Base-by-base conservation (phyloP, 495 filamentous ascomycete species). In the Haplographium delicatum region DNA sequence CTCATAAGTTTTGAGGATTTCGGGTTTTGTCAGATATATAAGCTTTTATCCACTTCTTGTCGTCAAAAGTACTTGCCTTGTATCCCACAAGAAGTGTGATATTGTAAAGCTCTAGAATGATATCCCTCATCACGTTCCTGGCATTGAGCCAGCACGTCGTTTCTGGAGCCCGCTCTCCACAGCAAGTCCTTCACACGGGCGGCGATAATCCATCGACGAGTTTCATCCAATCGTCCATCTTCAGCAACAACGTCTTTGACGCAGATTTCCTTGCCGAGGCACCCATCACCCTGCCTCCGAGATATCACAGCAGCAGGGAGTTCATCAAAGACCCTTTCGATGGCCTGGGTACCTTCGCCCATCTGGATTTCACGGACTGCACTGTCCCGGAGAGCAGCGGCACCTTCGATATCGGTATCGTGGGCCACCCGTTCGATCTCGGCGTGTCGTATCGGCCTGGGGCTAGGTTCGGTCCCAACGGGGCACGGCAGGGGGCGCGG, bases 391-490 rank as follows among this genome's bases (percentile, higher is more conserved):
- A 47, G 37, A 54, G 38, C 34, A 54, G 37, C 19, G 46, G 47
- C 1, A 58, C 50, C 10, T 61, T 61, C 41, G 59, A 61, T 34
- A 61, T 61, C 37, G 59, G 48, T 2, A 53, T 61, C 30, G 54
- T 61, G 6, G 59, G 59, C 11, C 50, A 54, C 41, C 59, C 59
- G 11, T 62, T 62, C 49, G 59, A 62, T 54, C 40, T 59, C 3
- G 84, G 84, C 3, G 86, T 83, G 15, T 85, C 83, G 0, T 89
- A 89, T 65, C 71, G 85, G 48, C 85, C 85, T 13, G 85, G 86
- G 47, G 86, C 84, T 25, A 73, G 85, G 41, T 89, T 89, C 59
- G 85, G 86, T 1, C 85, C 85, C 18, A 80, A 75, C 52, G 85
- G 85, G 33, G 87, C 86, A 51, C 74, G 85, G 62, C 80, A 86